Evolutionary conservation across 164 flowering plant genomes (phyloP).

Genomic region (Vitis riparia): DNA sequence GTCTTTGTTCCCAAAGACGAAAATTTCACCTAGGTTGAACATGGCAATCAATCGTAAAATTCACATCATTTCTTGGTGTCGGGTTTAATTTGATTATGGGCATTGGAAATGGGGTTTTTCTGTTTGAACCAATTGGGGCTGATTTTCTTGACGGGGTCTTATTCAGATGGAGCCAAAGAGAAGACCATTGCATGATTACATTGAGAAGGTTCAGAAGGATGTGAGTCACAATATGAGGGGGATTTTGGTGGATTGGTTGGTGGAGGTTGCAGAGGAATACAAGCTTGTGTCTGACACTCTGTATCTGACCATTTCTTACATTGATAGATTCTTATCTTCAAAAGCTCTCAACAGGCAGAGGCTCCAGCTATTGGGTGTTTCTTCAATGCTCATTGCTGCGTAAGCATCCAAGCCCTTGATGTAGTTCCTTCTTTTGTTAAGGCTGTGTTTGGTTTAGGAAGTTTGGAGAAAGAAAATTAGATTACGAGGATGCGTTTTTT

Average conservation of each 20-base stretch:
- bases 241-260: constrained; percentile 74
- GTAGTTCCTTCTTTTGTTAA: background rate
- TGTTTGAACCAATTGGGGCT: background rate
- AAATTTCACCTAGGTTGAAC: too few relatives aligned
- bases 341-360: constrained; percentile 39
- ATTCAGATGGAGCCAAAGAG: constrained; percentile 47
- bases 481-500: too few relatives aligned
- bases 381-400: constrained; percentile 91
- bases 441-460: too few relatives aligned
- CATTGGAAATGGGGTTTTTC: background rate
- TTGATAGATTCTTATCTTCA: constrained; percentile 63
- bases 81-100: background rate
- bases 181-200: constrained; percentile 53
- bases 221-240: constrained; percentile 62
- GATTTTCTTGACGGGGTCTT: constrained; percentile 3
- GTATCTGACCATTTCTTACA: constrained; percentile 57
- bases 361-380: constrained; percentile 80
- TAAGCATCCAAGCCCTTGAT: constrained; percentile 27
- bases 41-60: too few relatives aligned
- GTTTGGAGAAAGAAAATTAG: too few relatives aligned
- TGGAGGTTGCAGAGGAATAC: constrained; percentile 79
- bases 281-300: constrained; percentile 64
- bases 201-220: constrained; percentile 62
- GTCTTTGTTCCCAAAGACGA: too few relatives aligned
- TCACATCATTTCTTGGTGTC: background rate